Conservation (phyloP, 2,329 filamentous ascomycete genomes). For the Lasiodiplodia sp. region DNA sequence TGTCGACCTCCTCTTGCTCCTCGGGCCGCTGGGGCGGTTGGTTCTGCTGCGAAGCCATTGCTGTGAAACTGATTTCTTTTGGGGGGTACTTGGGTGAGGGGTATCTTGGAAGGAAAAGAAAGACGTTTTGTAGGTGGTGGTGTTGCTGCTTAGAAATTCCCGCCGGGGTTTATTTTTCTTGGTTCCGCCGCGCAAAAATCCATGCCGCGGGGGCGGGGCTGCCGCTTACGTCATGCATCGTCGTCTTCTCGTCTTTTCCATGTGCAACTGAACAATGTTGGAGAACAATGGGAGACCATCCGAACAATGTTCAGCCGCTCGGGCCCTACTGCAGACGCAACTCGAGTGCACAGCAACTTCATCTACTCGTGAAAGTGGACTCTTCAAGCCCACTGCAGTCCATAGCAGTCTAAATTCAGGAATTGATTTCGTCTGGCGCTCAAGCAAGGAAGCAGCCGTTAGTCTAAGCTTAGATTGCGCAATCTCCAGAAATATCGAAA, state of each 20-base stretch:
- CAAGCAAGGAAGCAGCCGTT: not conserved
- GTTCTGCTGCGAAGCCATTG: constrained; percentile 33
- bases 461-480: not conserved
- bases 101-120: not conserved
- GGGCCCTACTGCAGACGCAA: too few relatives aligned
- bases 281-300: too few relatives aligned
- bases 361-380: not conserved
- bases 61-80: not conserved
- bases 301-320: too few relatives aligned
- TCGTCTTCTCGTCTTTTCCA: not conserved
- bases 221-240: constrained; percentile 26
- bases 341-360: too few relatives aligned
- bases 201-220: constrained; percentile 17
- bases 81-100: not conserved
- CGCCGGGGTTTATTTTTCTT: constrained; percentile 26
- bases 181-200: constrained; percentile 22
- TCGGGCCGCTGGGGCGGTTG: constrained; percentile 31
- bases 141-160: constrained; percentile 29
- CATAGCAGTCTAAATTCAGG: not conserved
- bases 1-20: constrained; percentile 68
- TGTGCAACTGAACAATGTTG: too few relatives aligned
- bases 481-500: not conserved
- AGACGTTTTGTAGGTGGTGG: constrained; percentile 1
- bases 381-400: too few relatives aligned
- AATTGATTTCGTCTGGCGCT: not conserved